phyloP scores from a whole-genome alignment of 768 basidiomycete genomes.

The Pulveroboletus sp. region DNA sequence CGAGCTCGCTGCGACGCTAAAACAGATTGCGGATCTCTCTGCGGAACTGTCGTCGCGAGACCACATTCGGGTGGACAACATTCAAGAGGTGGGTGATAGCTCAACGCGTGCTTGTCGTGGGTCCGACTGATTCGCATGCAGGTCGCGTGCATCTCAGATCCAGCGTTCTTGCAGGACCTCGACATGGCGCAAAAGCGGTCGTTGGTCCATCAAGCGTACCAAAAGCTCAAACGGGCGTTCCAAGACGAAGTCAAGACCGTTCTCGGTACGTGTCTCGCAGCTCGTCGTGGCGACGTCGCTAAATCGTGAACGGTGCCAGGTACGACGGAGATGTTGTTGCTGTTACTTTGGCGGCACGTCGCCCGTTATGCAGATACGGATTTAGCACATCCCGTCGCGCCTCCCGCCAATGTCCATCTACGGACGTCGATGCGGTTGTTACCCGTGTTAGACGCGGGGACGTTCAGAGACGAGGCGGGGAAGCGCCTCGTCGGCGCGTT shows the following conservation, averaged over 20 bases:
- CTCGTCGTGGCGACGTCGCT: background rate
- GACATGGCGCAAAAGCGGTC: constrained; percentile 66
- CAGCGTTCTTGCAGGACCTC: constrained; percentile 57
- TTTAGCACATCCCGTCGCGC: no score
- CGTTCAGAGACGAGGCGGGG: constrained; percentile 55
- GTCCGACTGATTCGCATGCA: constrained; percentile 15
- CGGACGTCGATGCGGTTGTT: constrained; percentile 53
- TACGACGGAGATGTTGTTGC: constrained; percentile 71
- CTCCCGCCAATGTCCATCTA: constrained; percentile 28
- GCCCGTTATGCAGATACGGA: constrained; percentile 52
- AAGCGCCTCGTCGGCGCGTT: constrained; percentile 53
- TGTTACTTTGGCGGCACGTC: constrained; percentile 79
- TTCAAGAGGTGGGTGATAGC: constrained; percentile 54
- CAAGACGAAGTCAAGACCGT: constrained; percentile 49
- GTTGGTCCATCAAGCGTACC: constrained; percentile 61
- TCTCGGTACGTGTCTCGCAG: constrained; percentile 39
- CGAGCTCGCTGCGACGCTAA: constrained; percentile 57
- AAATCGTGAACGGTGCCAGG: constrained; percentile 34
- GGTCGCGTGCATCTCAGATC: constrained; percentile 51
- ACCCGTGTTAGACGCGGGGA: constrained; percentile 51
- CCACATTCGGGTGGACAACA: constrained; percentile 65
- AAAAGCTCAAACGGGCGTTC: constrained; percentile 38
- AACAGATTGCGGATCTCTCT: constrained; percentile 63
- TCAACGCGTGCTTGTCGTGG: no score
- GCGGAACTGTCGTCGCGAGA: constrained; percentile 71